These are phyloP conservation scores for Apophysomyces elegans DNA, from an alignment of 371 early-diverging fungal species.

Conservation along the genomic window DNA sequence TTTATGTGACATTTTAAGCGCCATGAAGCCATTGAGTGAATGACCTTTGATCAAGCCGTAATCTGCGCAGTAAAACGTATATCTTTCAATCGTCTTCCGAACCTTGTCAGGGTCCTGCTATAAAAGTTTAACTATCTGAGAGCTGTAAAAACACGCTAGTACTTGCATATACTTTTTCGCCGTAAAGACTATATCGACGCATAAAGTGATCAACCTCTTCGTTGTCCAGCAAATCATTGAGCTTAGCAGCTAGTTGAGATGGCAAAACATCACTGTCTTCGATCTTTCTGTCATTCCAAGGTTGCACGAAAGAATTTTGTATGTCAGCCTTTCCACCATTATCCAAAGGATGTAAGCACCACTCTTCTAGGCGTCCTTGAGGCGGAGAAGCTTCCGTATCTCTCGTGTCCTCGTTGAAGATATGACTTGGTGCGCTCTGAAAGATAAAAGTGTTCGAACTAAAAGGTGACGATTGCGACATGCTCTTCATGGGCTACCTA, in stretches of 20 bases:
- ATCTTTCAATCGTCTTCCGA: conserved; percentile 42
- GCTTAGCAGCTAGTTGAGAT: conserved; percentile 24
- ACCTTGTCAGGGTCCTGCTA: conserved; percentile 38
- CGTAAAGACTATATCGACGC: conserved; percentile 33
- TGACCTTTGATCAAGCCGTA: conserved; percentile 54
- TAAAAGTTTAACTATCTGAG: neutral
- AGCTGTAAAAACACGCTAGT: neutral
- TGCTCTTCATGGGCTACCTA: neutral
- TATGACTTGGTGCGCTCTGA: neutral
- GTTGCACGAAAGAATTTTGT: neutral
- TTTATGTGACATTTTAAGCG: conserved; percentile 21
- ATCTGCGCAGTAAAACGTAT: conserved; percentile 61
- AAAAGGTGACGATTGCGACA: neutral
- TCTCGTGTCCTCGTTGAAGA: neutral
- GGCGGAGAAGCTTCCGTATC: neutral
- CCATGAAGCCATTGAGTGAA: conserved; percentile 51
- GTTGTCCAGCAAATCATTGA: conserved; percentile 26
- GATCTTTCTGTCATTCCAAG: neutral
- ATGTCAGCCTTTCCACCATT: neutral
- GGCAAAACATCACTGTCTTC: neutral
- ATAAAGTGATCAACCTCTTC: conserved; percentile 17
- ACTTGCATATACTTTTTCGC: conserved; percentile 31
- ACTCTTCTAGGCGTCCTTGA: neutral
- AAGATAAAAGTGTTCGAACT: neutral
- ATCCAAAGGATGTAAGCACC: neutral